Percentiles rank a stretch among this genome's conserved stretches.
phyloP scores from a whole-genome alignment of 305 asterid genomes.

The Rubia tinctorum region DNA sequence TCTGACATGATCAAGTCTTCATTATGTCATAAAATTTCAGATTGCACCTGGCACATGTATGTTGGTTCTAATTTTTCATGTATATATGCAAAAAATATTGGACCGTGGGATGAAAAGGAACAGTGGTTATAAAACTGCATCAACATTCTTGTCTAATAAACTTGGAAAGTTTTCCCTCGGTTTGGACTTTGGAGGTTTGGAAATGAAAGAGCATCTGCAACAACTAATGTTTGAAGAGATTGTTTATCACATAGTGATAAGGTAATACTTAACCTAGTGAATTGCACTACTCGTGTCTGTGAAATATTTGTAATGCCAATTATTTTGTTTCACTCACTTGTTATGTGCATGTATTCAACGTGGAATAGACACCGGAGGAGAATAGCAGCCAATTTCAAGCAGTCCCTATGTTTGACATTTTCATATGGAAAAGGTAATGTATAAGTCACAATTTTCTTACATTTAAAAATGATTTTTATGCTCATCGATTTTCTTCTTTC shows the following conservation, averaged over 20 bases:
- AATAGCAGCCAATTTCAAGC: slow-evolving; percentile 26
- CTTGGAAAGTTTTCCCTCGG: slow-evolving; percentile 65
- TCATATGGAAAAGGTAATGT: slow-evolving; percentile 70
- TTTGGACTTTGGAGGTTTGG: slow-evolving; percentile 81
- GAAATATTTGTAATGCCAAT: slow-evolving; percentile 11
- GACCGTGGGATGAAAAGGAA: slow-evolving; percentile 82
- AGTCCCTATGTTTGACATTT: slow-evolving; percentile 82
- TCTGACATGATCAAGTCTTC: no score
- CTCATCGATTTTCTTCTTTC: no score
- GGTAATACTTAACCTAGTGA: no score
- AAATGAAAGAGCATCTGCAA: no score
- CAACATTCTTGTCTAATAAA: slow-evolving; percentile 61
- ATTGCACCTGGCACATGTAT: no score
- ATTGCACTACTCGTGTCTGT: slow-evolving; percentile 15
- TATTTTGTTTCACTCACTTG: slow-evolving; percentile 19
- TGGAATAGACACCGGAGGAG: slow-evolving; percentile 44
- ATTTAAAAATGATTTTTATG: no score
- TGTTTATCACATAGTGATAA: no score
- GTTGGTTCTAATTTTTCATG: background rate
- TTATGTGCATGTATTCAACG: slow-evolving; percentile 17
- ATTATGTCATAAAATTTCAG: no score
- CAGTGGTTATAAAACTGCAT: slow-evolving; percentile 63
- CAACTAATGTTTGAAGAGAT: no score
- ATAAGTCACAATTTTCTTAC: no score
- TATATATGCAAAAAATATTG: slow-evolving; percentile 60